Conservation (phyloP, 2,329 filamentous ascomycete species). For the Mycosphaerelloides madeirae region DNA sequence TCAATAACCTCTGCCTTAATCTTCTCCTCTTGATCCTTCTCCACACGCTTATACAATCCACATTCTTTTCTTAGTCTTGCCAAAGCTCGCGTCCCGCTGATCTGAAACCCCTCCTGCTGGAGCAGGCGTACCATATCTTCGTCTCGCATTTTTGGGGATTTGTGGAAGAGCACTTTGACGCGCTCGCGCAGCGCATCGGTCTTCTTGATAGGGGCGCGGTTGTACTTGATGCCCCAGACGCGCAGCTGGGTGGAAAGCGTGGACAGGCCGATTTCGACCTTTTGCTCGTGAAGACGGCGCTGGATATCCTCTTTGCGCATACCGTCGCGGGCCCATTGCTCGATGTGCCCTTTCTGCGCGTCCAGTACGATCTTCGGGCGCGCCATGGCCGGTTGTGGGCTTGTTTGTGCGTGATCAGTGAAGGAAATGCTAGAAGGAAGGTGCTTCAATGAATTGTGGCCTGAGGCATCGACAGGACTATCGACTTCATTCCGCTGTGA, state of each 20-base stretch:
- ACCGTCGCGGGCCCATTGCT: background rate
- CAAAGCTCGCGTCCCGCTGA: background rate
- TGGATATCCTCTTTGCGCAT: background rate
- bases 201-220: background rate
- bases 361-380: background rate
- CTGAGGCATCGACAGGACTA: too few relatives aligned
- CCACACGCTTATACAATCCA: background rate
- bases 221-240: background rate
- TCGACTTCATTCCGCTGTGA: too few relatives aligned
- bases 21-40: background rate
- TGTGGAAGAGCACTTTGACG: background rate
- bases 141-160: background rate
- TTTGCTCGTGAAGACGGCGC: background rate
- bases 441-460: too few relatives aligned
- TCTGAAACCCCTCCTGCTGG: background rate
- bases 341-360: background rate
- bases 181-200: background rate
- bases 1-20: background rate
- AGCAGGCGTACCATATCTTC: background rate
- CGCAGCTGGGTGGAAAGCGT: background rate
- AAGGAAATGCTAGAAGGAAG: background rate
- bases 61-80: background rate
- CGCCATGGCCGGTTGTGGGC: background rate
- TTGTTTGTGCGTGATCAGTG: background rate
- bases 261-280: background rate